phyloP scores from a whole-genome alignment of 1,284 basidiomycete genomes.

The Ganoderma lucidum region DNA sequence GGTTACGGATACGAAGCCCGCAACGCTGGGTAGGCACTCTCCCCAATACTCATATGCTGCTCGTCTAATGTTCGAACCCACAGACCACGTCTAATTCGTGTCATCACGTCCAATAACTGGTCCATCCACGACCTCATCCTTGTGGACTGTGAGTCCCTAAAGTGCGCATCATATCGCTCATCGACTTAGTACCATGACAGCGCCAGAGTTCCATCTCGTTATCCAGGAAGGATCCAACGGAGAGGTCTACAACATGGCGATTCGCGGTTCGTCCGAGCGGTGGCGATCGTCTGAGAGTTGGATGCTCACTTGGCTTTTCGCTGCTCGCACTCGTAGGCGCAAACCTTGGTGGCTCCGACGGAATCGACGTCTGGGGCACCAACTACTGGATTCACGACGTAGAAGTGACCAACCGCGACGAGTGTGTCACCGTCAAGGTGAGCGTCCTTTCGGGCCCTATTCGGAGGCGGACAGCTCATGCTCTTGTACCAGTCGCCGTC shows the following conservation, averaged over 20 bases:
- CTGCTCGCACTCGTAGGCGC: slow-evolving; percentile 21
- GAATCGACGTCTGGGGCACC: slow-evolving; percentile 45
- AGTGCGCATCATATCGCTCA: too few relatives aligned
- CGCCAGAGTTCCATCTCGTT: slow-evolving; percentile 48
- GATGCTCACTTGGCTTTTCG: not conserved
- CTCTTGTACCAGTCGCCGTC: slow-evolving; percentile 37
- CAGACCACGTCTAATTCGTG: slow-evolving; percentile 44
- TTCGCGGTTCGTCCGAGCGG: slow-evolving; percentile 36
- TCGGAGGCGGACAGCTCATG: not conserved
- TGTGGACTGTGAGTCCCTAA: slow-evolving; percentile 42
- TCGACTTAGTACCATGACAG: slow-evolving; percentile 21
- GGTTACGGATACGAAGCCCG: slow-evolving; percentile 44
- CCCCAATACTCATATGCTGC: not conserved
- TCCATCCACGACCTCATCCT: slow-evolving; percentile 48
- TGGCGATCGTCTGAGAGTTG: rapidly evolving
- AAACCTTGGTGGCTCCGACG: slow-evolving; percentile 47
- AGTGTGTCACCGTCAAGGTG: slow-evolving; percentile 48
- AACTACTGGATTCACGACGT: slow-evolving; percentile 49
- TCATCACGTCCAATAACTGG: slow-evolving; percentile 43
- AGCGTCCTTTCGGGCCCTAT: not conserved
- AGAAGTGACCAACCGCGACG: slow-evolving; percentile 48
- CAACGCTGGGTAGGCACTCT: slow-evolving; percentile 41
- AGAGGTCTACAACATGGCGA: slow-evolving; percentile 47
- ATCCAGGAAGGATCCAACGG: slow-evolving; percentile 43
- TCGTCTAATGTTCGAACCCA: not conserved